These are phyloP conservation scores for Apiospora hydei DNA, from an alignment of 2,329 filamentous ascomycete species.

Conservation along the genomic window DNA sequence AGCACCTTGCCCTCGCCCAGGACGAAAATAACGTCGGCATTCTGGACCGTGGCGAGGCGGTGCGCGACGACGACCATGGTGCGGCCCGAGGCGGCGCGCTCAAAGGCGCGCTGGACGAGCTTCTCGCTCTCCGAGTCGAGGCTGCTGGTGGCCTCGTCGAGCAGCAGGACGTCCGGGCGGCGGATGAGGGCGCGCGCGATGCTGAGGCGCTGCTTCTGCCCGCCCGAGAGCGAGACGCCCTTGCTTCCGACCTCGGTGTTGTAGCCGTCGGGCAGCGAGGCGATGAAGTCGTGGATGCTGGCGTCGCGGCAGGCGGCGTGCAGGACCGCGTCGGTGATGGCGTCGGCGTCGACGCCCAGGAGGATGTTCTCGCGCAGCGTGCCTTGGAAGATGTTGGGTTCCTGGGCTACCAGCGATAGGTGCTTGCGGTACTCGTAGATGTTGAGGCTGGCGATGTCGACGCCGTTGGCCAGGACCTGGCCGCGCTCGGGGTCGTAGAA, in stretches of 20 bases:
- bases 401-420: constrained; percentile 77
- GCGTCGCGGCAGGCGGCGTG: constrained; percentile 65
- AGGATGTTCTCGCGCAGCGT: constrained; percentile 69
- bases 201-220: constrained; percentile 74
- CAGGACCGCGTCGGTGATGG: constrained; percentile 59
- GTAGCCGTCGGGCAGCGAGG: constrained; percentile 82
- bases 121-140: constrained; percentile 66
- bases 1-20: constrained; percentile 70
- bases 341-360: constrained; percentile 64
- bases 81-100: constrained; percentile 64
- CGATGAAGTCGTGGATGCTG: constrained; percentile 80
- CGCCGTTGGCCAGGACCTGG: constrained; percentile 68
- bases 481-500: constrained; percentile 76
- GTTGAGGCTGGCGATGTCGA: constrained; percentile 65
- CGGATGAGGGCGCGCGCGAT: constrained; percentile 74
- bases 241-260: constrained; percentile 84
- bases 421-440: constrained; percentile 68
- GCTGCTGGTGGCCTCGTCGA: constrained; percentile 77
- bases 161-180: constrained; percentile 69
- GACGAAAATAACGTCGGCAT: constrained; percentile 82
- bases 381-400: constrained; percentile 75
- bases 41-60: constrained; percentile 77
- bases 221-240: constrained; percentile 73
- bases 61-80: constrained; percentile 82
- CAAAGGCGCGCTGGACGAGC: constrained; percentile 72